These are phyloP conservation scores for Hippophae tibetana DNA, from an alignment of 306 rosid genomes.

Conservation along the genomic window DNA sequence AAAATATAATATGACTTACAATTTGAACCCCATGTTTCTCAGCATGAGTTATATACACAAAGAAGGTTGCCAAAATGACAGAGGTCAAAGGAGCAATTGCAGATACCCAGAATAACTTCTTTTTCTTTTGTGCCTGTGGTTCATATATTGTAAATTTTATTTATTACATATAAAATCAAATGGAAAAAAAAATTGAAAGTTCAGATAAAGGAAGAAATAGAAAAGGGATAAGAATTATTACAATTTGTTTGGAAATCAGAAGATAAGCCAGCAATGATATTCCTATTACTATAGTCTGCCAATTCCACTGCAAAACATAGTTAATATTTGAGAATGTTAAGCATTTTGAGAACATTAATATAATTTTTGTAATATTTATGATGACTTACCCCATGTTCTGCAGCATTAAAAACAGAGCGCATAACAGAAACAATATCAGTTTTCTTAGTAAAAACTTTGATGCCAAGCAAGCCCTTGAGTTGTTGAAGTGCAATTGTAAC, in stretches of 20 bases:
- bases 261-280: slow-evolving; percentile 55
- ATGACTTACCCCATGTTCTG: slow-evolving; percentile 45
- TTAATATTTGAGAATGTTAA: neutral
- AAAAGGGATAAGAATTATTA: slow-evolving; percentile 17
- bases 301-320: slow-evolving; percentile 66
- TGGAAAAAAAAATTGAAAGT: neutral
- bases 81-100: slow-evolving; percentile 72
- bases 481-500: slow-evolving; percentile 79
- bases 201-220: neutral
- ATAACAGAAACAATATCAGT: slow-evolving; percentile 65
- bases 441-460: slow-evolving; percentile 51
- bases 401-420: slow-evolving; percentile 43
- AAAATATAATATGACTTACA: slow-evolving; percentile 31
- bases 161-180: neutral
- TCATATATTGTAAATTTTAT: neutral
- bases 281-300: slow-evolving; percentile 68
- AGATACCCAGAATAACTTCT: slow-evolving; percentile 60
- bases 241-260: slow-evolving; percentile 52
- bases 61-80: slow-evolving; percentile 49
- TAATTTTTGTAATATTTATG: neutral
- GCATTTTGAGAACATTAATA: neutral
- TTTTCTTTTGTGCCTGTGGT: slow-evolving; percentile 47
- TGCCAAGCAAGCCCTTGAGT: slow-evolving; percentile 78
- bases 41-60: slow-evolving; percentile 58
- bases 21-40: slow-evolving; percentile 52